Evolutionary conservation across 345 rosid species (phyloP).

Genomic region (Syzygium aqueum): DNA sequence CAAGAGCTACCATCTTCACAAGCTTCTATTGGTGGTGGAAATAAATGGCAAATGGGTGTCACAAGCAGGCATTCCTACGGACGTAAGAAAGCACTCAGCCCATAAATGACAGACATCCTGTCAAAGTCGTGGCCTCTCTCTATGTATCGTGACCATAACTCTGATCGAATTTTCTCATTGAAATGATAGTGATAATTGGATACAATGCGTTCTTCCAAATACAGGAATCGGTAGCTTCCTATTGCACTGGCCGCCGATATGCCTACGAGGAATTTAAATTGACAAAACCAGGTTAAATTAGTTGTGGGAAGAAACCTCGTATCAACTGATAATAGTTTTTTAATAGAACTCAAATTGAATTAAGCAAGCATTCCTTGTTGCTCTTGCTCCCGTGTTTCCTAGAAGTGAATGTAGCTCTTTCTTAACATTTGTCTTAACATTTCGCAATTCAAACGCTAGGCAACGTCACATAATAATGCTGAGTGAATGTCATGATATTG

Average conservation of each 20-base stretch:
- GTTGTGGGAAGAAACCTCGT: neutral
- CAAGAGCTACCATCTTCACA: neutral
- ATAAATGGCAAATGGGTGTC: conserved; percentile 20
- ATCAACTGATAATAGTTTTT: neutral
- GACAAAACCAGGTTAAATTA: neutral
- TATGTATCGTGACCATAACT: neutral
- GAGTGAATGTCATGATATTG: neutral
- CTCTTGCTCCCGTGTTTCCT: neutral
- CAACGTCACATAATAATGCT: neutral
- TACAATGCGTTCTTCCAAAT: neutral
- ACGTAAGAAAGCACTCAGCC: conserved; percentile 30
- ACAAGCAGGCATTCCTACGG: conserved; percentile 25
- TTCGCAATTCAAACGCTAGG: neutral
- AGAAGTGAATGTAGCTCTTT: neutral
- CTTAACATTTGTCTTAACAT: neutral
- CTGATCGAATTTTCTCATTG: neutral
- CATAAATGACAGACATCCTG: neutral
- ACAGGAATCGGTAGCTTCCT: neutral
- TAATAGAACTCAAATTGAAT: neutral
- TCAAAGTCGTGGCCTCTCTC: neutral
- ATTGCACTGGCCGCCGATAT: neutral
- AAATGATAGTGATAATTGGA: neutral
- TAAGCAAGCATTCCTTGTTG: neutral
- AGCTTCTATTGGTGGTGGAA: neutral
- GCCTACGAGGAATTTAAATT: neutral